These are phyloP conservation scores for Candida morakotiae DNA, from an alignment of 805 yeast genomes.

Conservation along the genomic window DNA sequence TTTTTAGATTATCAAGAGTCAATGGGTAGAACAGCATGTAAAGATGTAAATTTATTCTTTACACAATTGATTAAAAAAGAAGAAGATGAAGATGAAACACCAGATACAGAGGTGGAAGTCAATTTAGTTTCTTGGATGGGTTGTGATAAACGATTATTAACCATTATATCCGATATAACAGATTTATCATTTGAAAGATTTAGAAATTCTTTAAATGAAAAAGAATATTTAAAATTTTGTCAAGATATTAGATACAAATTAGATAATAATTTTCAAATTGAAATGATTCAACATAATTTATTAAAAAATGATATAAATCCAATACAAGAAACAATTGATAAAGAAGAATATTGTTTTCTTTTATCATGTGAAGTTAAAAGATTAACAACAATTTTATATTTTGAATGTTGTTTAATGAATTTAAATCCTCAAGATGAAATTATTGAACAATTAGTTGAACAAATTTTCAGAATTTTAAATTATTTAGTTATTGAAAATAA, in stretches of 20 bases:
- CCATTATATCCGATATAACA: conserved; percentile 26
- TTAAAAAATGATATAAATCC: not conserved
- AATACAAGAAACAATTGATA: conserved; percentile 6
- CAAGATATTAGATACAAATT: conserved; percentile 14
- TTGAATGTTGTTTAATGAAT: conserved; percentile 24
- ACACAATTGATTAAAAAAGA: conserved; percentile 12
- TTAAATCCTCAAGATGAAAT: conserved; percentile 18
- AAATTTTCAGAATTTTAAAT: conserved; percentile 17
- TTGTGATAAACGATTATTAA: conserved; percentile 21
- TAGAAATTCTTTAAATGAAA: conserved; percentile 11
- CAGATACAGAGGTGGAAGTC: not conserved
- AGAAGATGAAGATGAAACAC: not conserved
- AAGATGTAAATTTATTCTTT: conserved; percentile 20
- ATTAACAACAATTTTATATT: conserved; percentile 18
- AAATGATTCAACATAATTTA: conserved; percentile 10
- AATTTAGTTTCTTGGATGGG: conserved; percentile 28
- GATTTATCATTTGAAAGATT: conserved; percentile 27
- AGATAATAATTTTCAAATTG: conserved; percentile 11
- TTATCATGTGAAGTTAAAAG: conserved; percentile 25
- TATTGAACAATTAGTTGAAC: conserved; percentile 14
- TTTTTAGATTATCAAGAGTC: conserved; percentile 22
- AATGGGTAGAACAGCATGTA: conserved; percentile 27
- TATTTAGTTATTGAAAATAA: conserved; percentile 21
- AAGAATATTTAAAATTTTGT: conserved; percentile 12
- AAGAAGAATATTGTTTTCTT: conserved; percentile 23